Conservation (phyloP, 2,329 filamentous ascomycete species). For the Scedosporium apiospermum region DNA sequence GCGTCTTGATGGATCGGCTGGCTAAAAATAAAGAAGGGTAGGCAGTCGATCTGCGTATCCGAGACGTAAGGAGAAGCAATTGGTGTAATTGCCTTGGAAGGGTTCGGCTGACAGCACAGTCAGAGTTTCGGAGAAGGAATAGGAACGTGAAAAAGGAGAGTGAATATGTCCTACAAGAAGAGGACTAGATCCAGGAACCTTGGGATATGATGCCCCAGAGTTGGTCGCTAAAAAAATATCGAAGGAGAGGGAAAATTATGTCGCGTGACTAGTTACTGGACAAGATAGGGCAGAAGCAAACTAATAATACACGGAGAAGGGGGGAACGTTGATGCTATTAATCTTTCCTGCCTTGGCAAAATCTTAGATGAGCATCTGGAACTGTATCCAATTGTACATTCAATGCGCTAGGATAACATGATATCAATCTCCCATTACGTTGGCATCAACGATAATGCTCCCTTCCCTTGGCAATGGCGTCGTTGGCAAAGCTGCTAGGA, state of each 20-base stretch:
- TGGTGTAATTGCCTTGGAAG: neutral
- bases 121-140: neutral
- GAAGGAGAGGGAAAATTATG: neutral
- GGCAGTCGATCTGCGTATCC: constrained; percentile 1
- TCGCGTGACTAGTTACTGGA: neutral
- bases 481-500: too few relatives aligned
- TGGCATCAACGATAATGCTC: too few relatives aligned
- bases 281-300: neutral
- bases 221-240: neutral
- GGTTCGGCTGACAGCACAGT: neutral
- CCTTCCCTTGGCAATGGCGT: too few relatives aligned
- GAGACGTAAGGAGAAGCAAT: constrained; percentile 1
- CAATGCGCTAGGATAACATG: too few relatives aligned
- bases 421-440: too few relatives aligned
- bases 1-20: neutral
- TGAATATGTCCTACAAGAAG: neutral
- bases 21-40: neutral
- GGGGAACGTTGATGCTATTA: neutral
- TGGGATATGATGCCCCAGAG: neutral
- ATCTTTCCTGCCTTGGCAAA: neutral
- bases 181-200: neutral
- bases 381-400: too few relatives aligned
- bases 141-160: neutral
- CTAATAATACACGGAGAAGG: neutral
- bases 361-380: too few relatives aligned